Percentiles rank a stretch among this genome's conserved stretches.
These are phyloP conservation scores for Nannochloropsis gaditana DNA, from an alignment of 108 stramenopile species.

Conservation along the genomic window DNA sequence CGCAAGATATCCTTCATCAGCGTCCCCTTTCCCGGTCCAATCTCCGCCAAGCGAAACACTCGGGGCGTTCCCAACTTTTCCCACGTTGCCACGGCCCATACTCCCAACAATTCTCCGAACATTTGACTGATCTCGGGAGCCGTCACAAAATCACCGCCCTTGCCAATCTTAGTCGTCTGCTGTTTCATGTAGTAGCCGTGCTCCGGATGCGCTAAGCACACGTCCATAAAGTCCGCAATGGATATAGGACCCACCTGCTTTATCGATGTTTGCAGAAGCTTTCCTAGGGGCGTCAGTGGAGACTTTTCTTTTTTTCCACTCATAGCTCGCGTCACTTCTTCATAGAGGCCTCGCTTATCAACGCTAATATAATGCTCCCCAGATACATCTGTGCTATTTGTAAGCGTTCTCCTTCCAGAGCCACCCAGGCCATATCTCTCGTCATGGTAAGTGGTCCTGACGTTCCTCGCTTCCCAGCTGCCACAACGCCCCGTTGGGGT, in stretches of 20 bases:
- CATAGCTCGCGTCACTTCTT: slow-evolving; percentile 1
- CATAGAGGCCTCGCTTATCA: not conserved
- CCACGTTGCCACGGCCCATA: slow-evolving; percentile 84
- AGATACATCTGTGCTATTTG: not conserved
- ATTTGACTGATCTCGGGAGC: slow-evolving; percentile 93
- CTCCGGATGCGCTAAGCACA: slow-evolving; percentile 49
- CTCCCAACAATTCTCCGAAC: slow-evolving; percentile 86
- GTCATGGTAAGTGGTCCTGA: no score
- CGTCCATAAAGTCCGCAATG: slow-evolving; percentile 43
- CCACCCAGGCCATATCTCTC: no score
- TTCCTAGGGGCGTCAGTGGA: not conserved
- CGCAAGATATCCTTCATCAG: slow-evolving; percentile 80
- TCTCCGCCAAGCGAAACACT: slow-evolving; percentile 73
- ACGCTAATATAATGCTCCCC: slow-evolving; percentile 9
- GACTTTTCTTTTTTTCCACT: not conserved
- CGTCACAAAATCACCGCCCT: slow-evolving; percentile 87
- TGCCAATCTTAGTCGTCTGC: slow-evolving; percentile 61
- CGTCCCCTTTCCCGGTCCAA: slow-evolving; percentile 93
- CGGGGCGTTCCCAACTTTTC: slow-evolving; percentile 58
- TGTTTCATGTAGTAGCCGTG: slow-evolving; percentile 58
- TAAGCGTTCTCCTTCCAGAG: no score
- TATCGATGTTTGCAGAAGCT: slow-evolving; percentile 26
- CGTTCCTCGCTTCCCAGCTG: no score
- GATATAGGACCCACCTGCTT: slow-evolving; percentile 41
- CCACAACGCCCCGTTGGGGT: no score